Evolutionary conservation across 129 eudicot species (phyloP).

Genomic region (Solidago caesia): DNA sequence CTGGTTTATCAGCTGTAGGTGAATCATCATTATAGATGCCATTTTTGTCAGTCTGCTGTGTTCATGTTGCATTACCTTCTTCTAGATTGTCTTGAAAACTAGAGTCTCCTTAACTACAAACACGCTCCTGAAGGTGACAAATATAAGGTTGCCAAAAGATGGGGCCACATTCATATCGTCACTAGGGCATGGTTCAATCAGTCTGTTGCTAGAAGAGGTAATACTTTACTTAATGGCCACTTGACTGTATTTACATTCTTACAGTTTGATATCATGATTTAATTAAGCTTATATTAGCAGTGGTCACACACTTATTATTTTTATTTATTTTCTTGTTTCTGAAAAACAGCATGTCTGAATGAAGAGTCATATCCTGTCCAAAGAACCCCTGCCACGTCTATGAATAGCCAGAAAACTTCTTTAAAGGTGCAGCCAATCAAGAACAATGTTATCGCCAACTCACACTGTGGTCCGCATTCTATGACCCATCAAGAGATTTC

Average conservation of each 20-base stretch:
- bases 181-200: slow-evolving; percentile 82
- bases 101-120: slow-evolving; percentile 52
- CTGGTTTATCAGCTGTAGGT: not conserved
- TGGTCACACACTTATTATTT: slow-evolving; percentile 17
- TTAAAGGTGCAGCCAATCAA: slow-evolving; percentile 39
- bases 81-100: slow-evolving; percentile 11
- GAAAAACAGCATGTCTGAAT: slow-evolving; percentile 62
- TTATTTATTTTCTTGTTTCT: slow-evolving; percentile 18
- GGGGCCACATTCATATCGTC: slow-evolving; percentile 76
- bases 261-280: not conserved
- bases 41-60: not conserved
- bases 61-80: not conserved
- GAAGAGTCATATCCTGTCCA: slow-evolving; percentile 85
- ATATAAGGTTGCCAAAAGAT: slow-evolving; percentile 79
- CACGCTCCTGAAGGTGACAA: slow-evolving; percentile 97
- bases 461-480: slow-evolving; percentile 43
- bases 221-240: not conserved
- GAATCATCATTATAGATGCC: not conserved
- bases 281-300: not conserved
- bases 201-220: slow-evolving; percentile 91
- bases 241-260: too few species aligned
- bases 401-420: slow-evolving; percentile 38
- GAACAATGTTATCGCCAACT: slow-evolving; percentile 41
- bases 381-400: slow-evolving; percentile 40
- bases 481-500: slow-evolving; percentile 40